Evolutionary conservation across 768 basidiomycete genomes (phyloP), one percentile per base, ranked within the genome.

Genomic region (Leccinum ochraceum): DNA sequence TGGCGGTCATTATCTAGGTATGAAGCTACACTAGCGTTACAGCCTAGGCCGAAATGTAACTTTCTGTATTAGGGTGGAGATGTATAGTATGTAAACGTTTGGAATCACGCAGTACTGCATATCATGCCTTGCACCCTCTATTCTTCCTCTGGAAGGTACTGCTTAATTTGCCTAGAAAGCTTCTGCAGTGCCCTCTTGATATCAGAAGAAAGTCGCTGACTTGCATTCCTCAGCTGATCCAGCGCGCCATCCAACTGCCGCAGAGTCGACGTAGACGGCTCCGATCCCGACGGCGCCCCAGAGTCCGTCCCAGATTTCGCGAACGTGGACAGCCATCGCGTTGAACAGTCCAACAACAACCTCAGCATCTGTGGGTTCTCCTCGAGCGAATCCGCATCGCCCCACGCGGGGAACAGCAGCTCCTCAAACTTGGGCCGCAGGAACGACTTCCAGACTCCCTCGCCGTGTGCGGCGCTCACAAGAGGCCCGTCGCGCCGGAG

Each of bases 401-500:
- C 36, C 60, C 60, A 61, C 13, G 60, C 60, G 17, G 54, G 34
- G 44, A 56, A 48, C 57, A 61, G 20, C 28, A 61, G 20, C 44
- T 39, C 28, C 11, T 59, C 52, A 24, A 61, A 59, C 14, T 17
- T 14, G 14, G 57, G 53, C 3, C 57, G 52, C n/a, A 61, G 16
- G 36, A 61, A 36, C 9, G 22, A 46, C 53, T 37, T 30, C 44
- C 57, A 59, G 28, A 37, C 16, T 30, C 10, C 36, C 14, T 52
- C 56, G 5, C n/a, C 9, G 9, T n/a, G 42, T 44, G 60, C 24
- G 1, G 56, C 39, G 14, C 28, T 30, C n/a, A 53, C 42, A n/a
- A 42, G 9, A 9, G 57, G 60, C 6, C 34, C 59, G 17, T 61
- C 52, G 17, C 52, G 57, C 9, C 60, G 60, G n/a, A 59, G 53